These are phyloP conservation scores for Pseudevernia furfuracea DNA, from an alignment of 495 filamentous ascomycete species.

Conservation along the genomic window DNA sequence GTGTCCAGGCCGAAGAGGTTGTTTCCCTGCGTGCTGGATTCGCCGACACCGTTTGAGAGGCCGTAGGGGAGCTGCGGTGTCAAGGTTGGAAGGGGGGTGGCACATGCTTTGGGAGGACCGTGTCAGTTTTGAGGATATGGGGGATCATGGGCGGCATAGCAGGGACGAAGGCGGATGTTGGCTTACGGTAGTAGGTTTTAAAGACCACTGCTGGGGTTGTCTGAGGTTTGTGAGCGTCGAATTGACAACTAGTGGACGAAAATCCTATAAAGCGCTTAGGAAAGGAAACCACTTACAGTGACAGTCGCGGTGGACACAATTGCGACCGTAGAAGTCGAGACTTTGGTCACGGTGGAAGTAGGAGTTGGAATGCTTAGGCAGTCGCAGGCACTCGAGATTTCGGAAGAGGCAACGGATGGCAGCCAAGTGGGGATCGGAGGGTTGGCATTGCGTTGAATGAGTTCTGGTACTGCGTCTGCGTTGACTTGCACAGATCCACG, in stretches of 20 bases:
- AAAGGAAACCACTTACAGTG: neutral
- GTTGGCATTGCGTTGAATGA: neutral
- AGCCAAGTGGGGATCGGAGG: neutral
- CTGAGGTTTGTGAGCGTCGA: neutral
- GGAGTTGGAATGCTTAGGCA: neutral
- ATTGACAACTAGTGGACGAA: neutral
- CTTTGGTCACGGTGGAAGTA: neutral
- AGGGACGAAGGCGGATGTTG: too few relatives aligned
- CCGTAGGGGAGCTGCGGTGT: too few relatives aligned
- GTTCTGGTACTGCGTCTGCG: neutral
- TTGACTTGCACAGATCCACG: too few relatives aligned
- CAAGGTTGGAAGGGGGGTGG: too few relatives aligned
- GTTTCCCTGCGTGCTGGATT: too few relatives aligned
- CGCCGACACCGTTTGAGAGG: too few relatives aligned
- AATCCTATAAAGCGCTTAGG: neutral
- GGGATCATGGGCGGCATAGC: too few relatives aligned
- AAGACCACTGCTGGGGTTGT: neutral
- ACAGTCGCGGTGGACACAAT: neutral
- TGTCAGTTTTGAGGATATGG: too few relatives aligned
- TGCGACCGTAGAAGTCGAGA: neutral
- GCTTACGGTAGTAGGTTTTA: too few relatives aligned
- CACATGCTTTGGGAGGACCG: too few relatives aligned
- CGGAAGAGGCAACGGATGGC: neutral
- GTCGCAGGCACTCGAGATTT: neutral
- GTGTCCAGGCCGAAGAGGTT: neutral